These are phyloP conservation scores for Phaeosphaeria sp. DNA, from an alignment of 2,329 filamentous ascomycete genomes.

Conservation along the genomic window DNA sequence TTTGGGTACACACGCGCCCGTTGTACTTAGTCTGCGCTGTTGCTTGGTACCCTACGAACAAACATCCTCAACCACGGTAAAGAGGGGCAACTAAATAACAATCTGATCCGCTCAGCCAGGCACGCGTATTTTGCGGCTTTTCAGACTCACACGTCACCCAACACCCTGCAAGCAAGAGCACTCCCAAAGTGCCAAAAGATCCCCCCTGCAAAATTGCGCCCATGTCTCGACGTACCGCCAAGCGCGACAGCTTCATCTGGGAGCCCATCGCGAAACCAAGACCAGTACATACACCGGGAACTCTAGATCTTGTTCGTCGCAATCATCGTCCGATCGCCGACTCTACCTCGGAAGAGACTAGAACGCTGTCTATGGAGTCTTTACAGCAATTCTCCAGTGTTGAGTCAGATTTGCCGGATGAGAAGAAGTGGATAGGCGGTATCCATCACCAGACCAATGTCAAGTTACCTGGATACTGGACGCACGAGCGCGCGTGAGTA, in stretches of 20 bases:
- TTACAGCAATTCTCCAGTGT: not conserved
- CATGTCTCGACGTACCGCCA: not conserved
- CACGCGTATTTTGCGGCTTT: not conserved
- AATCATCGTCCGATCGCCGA: not conserved
- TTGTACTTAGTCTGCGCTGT: not conserved
- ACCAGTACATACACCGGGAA: not conserved
- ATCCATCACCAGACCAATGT: not conserved
- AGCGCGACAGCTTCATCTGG: not conserved
- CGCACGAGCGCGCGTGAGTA: not conserved
- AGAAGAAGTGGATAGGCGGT: not conserved
- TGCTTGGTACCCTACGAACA: not conserved
- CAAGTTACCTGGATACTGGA: constrained; percentile 1
- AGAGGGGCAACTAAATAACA: not conserved
- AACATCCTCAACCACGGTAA: not conserved
- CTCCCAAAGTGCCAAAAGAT: not conserved
- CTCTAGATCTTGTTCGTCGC: not conserved
- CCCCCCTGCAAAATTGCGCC: not conserved
- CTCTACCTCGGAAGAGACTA: not conserved
- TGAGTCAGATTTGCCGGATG: not conserved
- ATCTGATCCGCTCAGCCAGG: not conserved
- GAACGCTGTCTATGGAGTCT: not conserved
- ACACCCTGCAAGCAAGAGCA: not conserved
- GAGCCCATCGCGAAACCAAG: not conserved
- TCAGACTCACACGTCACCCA: not conserved
- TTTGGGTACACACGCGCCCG: not conserved